Conservation (phyloP, 2,329 filamentous ascomycete species). For the Dryadomyces quercivorus region DNA sequence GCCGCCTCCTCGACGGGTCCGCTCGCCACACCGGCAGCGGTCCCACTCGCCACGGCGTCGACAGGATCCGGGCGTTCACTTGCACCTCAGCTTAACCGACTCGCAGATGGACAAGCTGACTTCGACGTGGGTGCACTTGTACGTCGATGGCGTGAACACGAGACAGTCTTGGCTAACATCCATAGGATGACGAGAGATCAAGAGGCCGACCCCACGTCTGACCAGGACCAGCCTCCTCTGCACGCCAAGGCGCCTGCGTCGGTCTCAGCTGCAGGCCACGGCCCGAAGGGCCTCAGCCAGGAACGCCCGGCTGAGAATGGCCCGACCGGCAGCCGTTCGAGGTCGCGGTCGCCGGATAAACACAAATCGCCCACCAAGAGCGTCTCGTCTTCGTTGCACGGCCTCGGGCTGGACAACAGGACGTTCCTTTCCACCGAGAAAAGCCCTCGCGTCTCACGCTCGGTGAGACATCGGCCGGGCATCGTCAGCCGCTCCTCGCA, state of each 20-base stretch:
- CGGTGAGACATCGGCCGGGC: not conserved
- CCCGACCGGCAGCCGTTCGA: not conserved
- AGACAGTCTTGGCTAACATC: not conserved
- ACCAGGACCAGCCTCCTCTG: too few relatives aligned
- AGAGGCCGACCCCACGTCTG: not conserved
- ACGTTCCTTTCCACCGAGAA: not conserved
- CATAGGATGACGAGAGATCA: constrained; percentile 4
- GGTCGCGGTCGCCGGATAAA: not conserved
- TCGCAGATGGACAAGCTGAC: constrained; percentile 35
- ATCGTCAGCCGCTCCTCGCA: not conserved
- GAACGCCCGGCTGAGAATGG: too few relatives aligned
- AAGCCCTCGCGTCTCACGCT: not conserved
- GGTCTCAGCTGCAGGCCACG: too few relatives aligned
- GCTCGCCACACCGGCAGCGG: constrained; percentile 10
- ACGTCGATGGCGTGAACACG: too few relatives aligned
- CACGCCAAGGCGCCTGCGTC: not conserved
- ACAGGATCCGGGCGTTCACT: constrained; percentile 26
- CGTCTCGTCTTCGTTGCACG: not conserved
- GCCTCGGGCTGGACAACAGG: not conserved
- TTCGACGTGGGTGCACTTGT: constrained; percentile 24
- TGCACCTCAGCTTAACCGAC: constrained; percentile 36
- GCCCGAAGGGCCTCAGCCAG: too few relatives aligned
- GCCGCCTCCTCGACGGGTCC: constrained; percentile 13
- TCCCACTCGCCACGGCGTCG: constrained; percentile 23
- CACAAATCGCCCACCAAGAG: not conserved